Evolutionary conservation across 1,139 yeast species (phyloP).

Genomic region (Suhomyces yuchorum): DNA sequence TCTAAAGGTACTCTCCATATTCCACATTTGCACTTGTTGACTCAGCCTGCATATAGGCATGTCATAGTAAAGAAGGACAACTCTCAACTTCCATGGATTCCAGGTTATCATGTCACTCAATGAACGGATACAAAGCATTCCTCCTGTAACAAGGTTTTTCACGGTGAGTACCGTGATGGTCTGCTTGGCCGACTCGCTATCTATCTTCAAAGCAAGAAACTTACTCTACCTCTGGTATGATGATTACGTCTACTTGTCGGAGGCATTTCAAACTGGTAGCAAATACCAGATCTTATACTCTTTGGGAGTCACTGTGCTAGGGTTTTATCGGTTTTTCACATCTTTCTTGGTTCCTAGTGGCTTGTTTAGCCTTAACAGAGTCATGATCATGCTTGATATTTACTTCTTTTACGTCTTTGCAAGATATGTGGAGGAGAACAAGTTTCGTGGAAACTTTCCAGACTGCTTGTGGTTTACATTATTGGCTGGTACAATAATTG

Average conservation of each 20-base stretch:
- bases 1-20: background rate
- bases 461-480: constrained; percentile 59
- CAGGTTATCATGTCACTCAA: background rate
- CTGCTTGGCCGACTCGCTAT: constrained; percentile 19
- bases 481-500: constrained; percentile 50
- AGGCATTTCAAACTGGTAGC: constrained; percentile 8
- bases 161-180: constrained; percentile 39
- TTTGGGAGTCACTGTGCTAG: constrained; percentile 21
- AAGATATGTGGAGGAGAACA: constrained; percentile 56
- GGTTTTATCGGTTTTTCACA: constrained; percentile 50
- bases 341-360: constrained; percentile 50
- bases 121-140: constrained; percentile 29
- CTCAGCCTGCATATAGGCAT: background rate
- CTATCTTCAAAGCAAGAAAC: background rate
- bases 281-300: constrained; percentile 10
- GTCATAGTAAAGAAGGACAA: background rate
- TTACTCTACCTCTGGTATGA: background rate
- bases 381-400: constrained; percentile 53
- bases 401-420: constrained; percentile 62
- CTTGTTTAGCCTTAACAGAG: constrained; percentile 17
- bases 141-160: constrained; percentile 52
- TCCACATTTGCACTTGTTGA: background rate
- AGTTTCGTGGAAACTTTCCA: constrained; percentile 54
- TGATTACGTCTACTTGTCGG: background rate
- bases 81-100: background rate